These are phyloP conservation scores for Lactarius hengduanensis DNA, from an alignment of 768 basidiomycete genomes.

Conservation along the genomic window DNA sequence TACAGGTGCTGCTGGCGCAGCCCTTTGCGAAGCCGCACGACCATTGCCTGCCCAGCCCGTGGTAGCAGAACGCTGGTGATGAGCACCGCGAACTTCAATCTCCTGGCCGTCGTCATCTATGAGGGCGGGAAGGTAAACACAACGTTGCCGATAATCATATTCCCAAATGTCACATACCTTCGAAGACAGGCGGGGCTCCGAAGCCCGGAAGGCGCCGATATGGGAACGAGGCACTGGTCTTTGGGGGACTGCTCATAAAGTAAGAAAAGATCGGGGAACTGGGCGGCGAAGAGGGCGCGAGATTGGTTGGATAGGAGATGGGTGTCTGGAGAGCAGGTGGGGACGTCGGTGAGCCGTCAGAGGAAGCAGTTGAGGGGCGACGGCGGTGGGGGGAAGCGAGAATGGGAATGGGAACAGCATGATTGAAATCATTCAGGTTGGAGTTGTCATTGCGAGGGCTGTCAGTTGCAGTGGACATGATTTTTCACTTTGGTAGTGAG, in stretches of 20 bases:
- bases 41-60: conserved; percentile 46
- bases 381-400: conserved; percentile 16
- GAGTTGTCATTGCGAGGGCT: conserved; percentile 6
- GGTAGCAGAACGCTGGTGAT: conserved; percentile 54
- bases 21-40: conserved; percentile 47
- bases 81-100: conserved; percentile 8
- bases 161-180: conserved; percentile 16
- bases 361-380: conserved; percentile 22
- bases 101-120: conserved; percentile 27
- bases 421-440: conserved; percentile 12
- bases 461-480: conserved; percentile 23
- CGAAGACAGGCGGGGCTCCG: conserved; percentile 25
- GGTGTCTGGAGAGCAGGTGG: conserved; percentile 25
- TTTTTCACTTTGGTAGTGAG: neutral
- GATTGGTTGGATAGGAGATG: conserved; percentile 13
- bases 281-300: conserved; percentile 25
- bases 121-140: neutral
- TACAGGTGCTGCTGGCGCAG: conserved; percentile 32
- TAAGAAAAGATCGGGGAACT: conserved; percentile 28
- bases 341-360: conserved; percentile 23
- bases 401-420: conserved; percentile 28
- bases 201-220: conserved; percentile 20
- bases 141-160: neutral
- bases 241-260: conserved; percentile 25
- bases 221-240: conserved; percentile 18